phyloP scores from a whole-genome alignment of 306 rosid genomes.

The Fragaria nilgerrensis region DNA sequence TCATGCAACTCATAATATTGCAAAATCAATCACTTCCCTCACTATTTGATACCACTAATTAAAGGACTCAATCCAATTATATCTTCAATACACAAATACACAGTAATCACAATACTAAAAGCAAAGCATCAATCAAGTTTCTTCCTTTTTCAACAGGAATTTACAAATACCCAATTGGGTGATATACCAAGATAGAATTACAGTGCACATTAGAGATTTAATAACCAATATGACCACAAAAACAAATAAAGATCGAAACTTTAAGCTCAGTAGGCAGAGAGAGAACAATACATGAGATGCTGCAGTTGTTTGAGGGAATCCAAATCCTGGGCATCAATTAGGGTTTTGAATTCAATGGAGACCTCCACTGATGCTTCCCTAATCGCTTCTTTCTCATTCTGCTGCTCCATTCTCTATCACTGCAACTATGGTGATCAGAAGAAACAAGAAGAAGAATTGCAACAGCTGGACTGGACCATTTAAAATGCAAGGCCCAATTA shows the following conservation, averaged over 20 bases:
- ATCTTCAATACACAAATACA: neutral
- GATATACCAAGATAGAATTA: neutral
- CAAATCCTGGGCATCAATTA: slow-evolving; percentile 57
- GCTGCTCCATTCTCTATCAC: slow-evolving; percentile 29
- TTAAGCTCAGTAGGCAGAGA: neutral
- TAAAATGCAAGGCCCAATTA: neutral
- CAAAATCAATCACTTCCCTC: neutral
- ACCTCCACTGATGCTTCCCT: slow-evolving; percentile 52
- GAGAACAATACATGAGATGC: slow-evolving; percentile 53
- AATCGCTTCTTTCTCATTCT: slow-evolving; percentile 40
- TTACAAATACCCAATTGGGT: slow-evolving; percentile 7
- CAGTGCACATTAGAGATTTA: neutral
- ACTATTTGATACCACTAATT: neutral
- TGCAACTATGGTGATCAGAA: neutral
- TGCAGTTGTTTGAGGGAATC: slow-evolving; percentile 67
- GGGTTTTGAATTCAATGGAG: slow-evolving; percentile 74
- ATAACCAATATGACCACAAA: neutral
- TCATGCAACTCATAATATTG: neutral
- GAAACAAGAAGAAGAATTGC: neutral
- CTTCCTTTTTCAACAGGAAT: neutral
- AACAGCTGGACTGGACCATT: neutral
- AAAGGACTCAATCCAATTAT: neutral
- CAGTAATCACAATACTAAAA: neutral
- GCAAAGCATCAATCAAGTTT: neutral
- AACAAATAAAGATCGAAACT: neutral